Evolutionary conservation across 768 basidiomycete genomes (phyloP), one percentile per base, ranked within the genome.

Genomic region (Amanita phalloides): DNA sequence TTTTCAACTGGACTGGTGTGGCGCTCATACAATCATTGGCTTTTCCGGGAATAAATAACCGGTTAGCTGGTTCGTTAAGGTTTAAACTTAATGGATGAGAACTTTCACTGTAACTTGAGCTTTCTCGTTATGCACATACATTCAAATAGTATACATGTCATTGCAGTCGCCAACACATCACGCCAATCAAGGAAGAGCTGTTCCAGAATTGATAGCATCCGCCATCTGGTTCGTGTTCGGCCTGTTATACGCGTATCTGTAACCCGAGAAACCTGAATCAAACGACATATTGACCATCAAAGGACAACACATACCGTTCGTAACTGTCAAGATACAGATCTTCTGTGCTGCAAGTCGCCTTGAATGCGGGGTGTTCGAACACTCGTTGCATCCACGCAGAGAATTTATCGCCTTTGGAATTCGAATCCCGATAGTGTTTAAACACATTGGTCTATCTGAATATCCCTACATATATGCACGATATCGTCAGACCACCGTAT

Each of bases 341-440:
- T 23, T 82, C 78, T 1, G 77, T 76, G 62, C 84, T 86, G 61
- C 84, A 84, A 0, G 86, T 90, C 9, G 67, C 64, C 59, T 74
- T 78, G 69, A 88, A 84, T 3, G 73, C 71, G 0, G 81, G 81
- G 58, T 88, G 79, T 3, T 65, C 66, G 37, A 84, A 71, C 28
- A 88, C 58, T 23, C 79, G 65, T 4, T 66, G 54, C 39, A 82
- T 47, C 74, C 81, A 88, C 3, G 67, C 72, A n/a, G 68, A 60
- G 56, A 85, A 75, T 48, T 69, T 76, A 3, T 61, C 60, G 1
- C 73, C 75, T 25, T 64, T 48, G 0, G 33, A 85, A 57, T 49
- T 72, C 69, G 58, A 86, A 87, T 0, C 77, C 83, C 85, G 76
- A 55, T 88, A 88, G 57, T 82, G 78, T 46, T 72, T 74, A 47